These are phyloP conservation scores for Coprinopsis strossmayeri DNA, from an alignment of 768 basidiomycete genomes.

Conservation along the genomic window DNA sequence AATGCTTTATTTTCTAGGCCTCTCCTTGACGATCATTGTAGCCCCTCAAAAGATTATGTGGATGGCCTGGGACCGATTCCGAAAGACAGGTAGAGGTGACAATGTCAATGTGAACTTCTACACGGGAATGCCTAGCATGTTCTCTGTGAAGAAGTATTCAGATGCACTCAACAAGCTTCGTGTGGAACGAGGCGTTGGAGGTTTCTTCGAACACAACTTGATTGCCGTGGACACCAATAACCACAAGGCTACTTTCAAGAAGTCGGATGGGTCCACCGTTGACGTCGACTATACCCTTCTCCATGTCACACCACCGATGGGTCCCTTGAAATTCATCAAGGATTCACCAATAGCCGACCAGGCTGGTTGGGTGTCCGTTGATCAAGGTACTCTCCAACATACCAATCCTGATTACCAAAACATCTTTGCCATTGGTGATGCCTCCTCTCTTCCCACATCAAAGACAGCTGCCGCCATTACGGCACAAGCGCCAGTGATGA, in stretches of 20 bases:
- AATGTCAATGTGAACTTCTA: slow-evolving; percentile 71
- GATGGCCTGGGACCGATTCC: slow-evolving; percentile 89
- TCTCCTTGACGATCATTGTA: slow-evolving; percentile 19
- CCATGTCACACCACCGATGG: slow-evolving; percentile 91
- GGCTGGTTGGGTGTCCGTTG: slow-evolving; percentile 86
- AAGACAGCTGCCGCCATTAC: slow-evolving; percentile 96
- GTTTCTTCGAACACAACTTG: slow-evolving; percentile 78
- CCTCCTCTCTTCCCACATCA: slow-evolving; percentile 85
- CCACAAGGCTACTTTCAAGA: slow-evolving; percentile 82
- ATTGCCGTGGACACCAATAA: slow-evolving; percentile 63
- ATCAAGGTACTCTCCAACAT: slow-evolving; percentile 76
- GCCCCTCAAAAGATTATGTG: slow-evolving; percentile 94
- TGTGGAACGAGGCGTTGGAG: slow-evolving; percentile 73
- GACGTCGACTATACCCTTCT: slow-evolving; percentile 76
- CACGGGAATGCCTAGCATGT: slow-evolving; percentile 94
- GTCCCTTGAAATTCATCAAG: slow-evolving; percentile 77
- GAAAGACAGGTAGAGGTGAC: slow-evolving; percentile 48
- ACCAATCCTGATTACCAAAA: slow-evolving; percentile 74
- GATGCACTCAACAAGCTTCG: slow-evolving; percentile 79
- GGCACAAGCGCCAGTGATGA: slow-evolving; percentile 83
- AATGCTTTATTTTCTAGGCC: not conserved
- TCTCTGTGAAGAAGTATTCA: slow-evolving; percentile 93
- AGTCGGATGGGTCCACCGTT: slow-evolving; percentile 58
- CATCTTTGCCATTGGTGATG: slow-evolving; percentile 90
- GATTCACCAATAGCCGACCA: slow-evolving; percentile 71